Base-by-base conservation (phyloP, 108 stramenopile species). In the Pseudonitzschia pungens region DNA sequence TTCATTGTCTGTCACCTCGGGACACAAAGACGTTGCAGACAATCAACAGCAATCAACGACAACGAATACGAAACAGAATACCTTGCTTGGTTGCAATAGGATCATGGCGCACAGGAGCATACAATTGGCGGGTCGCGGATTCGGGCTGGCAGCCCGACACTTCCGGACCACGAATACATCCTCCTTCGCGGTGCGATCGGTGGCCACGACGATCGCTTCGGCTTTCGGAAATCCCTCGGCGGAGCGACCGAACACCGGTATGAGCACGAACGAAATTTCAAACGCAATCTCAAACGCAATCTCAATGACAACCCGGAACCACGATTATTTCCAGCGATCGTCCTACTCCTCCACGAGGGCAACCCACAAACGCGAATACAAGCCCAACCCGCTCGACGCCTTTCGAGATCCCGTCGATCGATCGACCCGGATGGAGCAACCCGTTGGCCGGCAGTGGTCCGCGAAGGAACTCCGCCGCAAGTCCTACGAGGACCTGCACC, bases 401-500 rank as follows among this genome's bases (percentile, higher is more conserved):
- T 95, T 95, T 70, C 88, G 93, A 68, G 93, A 95, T 78, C 44
- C 82, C 8, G 86, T 89, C 10, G 71, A 88, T 44, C 78, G 81
- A 51, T 69, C 81, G 54, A 83, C 86, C 42, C 84, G 93, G 4
- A 63, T 64, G 52, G 69, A 69, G 18, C 87, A 92, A 73, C 70
- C 77, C 5, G 94, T 95, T 33, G 94, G 94, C 20, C 75, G 94
- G 59, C 74, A 81, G 22, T 95, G 94, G 94, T 74, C 81, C 21
- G 94, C 75, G 50, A 75, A 74, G 68, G 95, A 96, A 75, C 74
- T 96, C 63, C 88, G 95, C 22, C 87, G 92, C 44, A 96, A 97
- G 81, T 85, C 81, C 65, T 97, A 89, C 77, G 87, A 95, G 14
- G 96, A 97, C 84, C 80, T 95, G 58, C 94, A 95, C 70, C 91